Evolutionary conservation across 2,329 filamentous ascomycete genomes (phyloP), one percentile per base, ranked within the genome.

Genomic region (Plenodomus biglobosus): DNA sequence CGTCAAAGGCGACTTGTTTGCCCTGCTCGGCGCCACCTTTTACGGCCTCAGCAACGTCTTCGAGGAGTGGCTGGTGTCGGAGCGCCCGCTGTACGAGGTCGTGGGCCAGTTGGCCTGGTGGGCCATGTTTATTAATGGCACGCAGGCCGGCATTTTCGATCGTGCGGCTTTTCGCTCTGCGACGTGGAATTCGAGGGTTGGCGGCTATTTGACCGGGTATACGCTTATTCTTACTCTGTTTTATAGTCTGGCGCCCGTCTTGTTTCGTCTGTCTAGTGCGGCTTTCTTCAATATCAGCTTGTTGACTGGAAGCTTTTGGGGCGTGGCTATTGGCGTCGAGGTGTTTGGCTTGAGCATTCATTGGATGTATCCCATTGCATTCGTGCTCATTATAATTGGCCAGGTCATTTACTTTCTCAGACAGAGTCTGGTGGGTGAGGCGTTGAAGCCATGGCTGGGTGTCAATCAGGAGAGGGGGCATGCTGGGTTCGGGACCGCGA

Each of bases 271-370:
- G 76, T 88, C 88, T 21, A 88, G 84, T 15, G 94, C 94, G 2
- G 92, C 92, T 17, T 96, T 99, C 75, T 95, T 96, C 78, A 95
- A 99, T 73, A 95, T 97, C 65, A 92, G 88, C 7, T 78, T 99
- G 57, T 79, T 99, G 51, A 97, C 94, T 2, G 90, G 86, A 62
- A 96, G 95, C 75, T 97, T 97, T 76, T 99, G 94, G 94, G 92
- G 91, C 57, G 87, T 95, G 53, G 87, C 95, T 59, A 92, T 99
- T 61, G 94, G 94, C 41, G 84, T 95, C 59, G 82, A 86, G 68
- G 88, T 97, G 40, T 95, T 99, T 66, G 84, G 86, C 38, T 83
- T 88, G 61, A 74, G 74, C 35, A 84, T 99, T 48, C 88, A 96
- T 75, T 96, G 84, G 79, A 80, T 96, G 75, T 99, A 99, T 74